These are phyloP conservation scores for Cetraspora pellucida DNA, from an alignment of 192 early-diverging fungal species.

Conservation along the genomic window DNA sequence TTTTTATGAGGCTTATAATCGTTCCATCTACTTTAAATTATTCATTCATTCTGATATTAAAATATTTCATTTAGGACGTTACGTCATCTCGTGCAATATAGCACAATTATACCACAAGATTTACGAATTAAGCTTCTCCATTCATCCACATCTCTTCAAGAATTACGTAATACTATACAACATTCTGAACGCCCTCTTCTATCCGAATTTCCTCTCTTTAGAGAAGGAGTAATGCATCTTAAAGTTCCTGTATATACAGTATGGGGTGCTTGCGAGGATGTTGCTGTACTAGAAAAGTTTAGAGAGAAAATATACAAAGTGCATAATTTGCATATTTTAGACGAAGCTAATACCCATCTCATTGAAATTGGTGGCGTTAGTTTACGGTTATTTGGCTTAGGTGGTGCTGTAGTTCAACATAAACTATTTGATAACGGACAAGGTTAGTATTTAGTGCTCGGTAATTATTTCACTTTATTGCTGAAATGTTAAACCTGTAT, in stretches of 20 bases:
- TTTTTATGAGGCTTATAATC: not conserved
- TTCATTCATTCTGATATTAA: not conserved
- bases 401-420: constrained; percentile 62
- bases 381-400: constrained; percentile 59
- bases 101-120: constrained; percentile 51
- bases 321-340: constrained; percentile 54
- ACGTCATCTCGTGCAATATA: constrained; percentile 60
- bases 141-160: constrained; percentile 40
- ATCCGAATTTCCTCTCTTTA: constrained; percentile 56
- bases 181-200: constrained; percentile 44
- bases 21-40: not conserved
- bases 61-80: constrained; percentile 46
- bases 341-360: constrained; percentile 52
- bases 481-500: too few relatives aligned
- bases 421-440: constrained; percentile 67
- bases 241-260: constrained; percentile 63
- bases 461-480: too few relatives aligned
- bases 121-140: constrained; percentile 45
- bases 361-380: constrained; percentile 61
- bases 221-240: constrained; percentile 46
- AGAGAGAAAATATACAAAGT: constrained; percentile 51
- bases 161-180: constrained; percentile 48
- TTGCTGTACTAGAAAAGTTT: constrained; percentile 60
- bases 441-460: constrained; percentile 38
- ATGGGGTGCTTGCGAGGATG: constrained; percentile 67